Conservation (phyloP, 2,329 filamentous ascomycete genomes). For the Clonostachys sp. region DNA sequence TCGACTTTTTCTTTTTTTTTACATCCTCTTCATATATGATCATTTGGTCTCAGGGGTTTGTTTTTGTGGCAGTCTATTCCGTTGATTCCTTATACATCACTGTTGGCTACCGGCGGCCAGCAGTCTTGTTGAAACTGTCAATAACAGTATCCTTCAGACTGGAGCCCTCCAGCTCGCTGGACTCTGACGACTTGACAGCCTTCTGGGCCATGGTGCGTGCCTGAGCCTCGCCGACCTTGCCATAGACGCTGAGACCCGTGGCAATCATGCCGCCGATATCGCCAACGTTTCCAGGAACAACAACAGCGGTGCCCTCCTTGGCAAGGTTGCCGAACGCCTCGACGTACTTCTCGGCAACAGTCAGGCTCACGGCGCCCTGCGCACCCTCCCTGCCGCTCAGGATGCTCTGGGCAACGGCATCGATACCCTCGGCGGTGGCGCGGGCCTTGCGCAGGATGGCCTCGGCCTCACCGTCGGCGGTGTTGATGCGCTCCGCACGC, state of each 20-base stretch:
- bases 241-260: constrained; percentile 90
- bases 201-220: constrained; percentile 60
- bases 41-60: neutral
- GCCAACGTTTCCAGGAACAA: constrained; percentile 94
- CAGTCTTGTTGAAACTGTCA: constrained; percentile 30
- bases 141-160: constrained; percentile 30
- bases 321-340: constrained; percentile 90
- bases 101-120: constrained; percentile 11
- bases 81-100: too few relatives aligned
- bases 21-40: neutral
- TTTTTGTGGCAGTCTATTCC: too few relatives aligned
- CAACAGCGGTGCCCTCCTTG: constrained; percentile 90
- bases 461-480: constrained; percentile 87
- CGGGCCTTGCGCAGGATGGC: constrained; percentile 82
- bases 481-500: constrained; percentile 87
- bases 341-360: constrained; percentile 95
- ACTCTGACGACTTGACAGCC: constrained; percentile 23
- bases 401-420: constrained; percentile 76
- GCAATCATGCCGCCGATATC: constrained; percentile 97
- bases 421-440: constrained; percentile 85
- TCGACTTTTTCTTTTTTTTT: neutral
- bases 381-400: constrained; percentile 68
- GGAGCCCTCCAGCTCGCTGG: constrained; percentile 5
- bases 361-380: constrained; percentile 79
- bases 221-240: constrained; percentile 83